Evolutionary conservation across 257 asterid genomes (phyloP), one percentile per base, ranked within the genome.

Genomic region (Nicotiana benthamiana): DNA sequence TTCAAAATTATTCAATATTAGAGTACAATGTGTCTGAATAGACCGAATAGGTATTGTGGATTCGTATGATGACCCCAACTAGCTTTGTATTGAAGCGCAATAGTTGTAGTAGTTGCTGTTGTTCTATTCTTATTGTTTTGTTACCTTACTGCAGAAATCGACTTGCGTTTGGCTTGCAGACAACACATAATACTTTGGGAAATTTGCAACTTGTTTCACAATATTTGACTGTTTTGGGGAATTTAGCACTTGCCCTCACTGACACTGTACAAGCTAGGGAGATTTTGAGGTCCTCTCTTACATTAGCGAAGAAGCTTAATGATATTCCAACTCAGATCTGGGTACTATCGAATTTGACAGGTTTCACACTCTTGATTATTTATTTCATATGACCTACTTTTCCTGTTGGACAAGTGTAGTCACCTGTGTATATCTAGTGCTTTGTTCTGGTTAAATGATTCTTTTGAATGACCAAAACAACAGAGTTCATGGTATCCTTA

Each of bases 261-360:
- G 99, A 95, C 82, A 89, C 97, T 80, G 99, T 94, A 68, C 99
- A 95, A 90, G 99, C 98, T 74, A 91, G 90, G 86, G 98, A 95
- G 90, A 95, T 95, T 83, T 86, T 95, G 83, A 92, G 97, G 88
- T 95, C 99, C 81, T 92, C 99, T 82, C 90, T 95, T 6, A 95
- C 99, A 77, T 83, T 95, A 87, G 91, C 99, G 27, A 95, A 89
- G 91, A 93, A 93, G 89, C 97, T 92, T 75, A 81, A 90, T 62
- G 98, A 93, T 81, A 84, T 95, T 81, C 99, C 99, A 34, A 90
- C 98, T 24, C 99, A 93, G 89, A 94, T 89, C 83, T 95, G 97
- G 98, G 97, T 91, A 54, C 83, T 95, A 66, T 87, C 97, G 30
- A 95, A 89, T 86, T 82, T 93, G 83, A 92, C 99, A 79, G 97